A percentile compares a stretch with the other conserved stretches of the same genome.
These are phyloP conservation scores for Sporobolomyces pararoseus DNA, from an alignment of 768 basidiomycete species.

Conservation along the genomic window DNA sequence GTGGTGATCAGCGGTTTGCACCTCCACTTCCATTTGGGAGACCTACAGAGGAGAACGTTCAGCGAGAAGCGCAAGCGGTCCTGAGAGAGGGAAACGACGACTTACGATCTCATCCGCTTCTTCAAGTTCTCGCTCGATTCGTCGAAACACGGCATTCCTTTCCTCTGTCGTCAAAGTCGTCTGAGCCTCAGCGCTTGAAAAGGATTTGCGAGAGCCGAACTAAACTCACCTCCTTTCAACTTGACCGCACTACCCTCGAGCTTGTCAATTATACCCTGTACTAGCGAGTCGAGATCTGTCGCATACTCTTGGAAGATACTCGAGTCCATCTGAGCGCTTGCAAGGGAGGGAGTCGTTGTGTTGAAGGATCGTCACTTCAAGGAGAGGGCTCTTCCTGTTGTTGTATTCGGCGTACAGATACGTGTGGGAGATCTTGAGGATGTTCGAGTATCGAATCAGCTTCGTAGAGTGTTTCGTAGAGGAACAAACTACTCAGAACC, in stretches of 20 bases:
- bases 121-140: slow-evolving; percentile 91
- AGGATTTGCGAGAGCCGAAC: not conserved
- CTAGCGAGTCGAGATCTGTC: slow-evolving; percentile 80
- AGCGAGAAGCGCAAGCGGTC: no score
- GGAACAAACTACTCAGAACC: no score
- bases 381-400: no score
- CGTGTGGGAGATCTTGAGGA: no score
- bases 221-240: slow-evolving; percentile 63
- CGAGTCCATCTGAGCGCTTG: slow-evolving; percentile 44
- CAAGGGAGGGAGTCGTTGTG: not conserved
- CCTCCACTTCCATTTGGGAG: slow-evolving; percentile 98
- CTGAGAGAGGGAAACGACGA: not conserved
- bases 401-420: no score
- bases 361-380: slow-evolving; percentile 1
- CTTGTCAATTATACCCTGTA: slow-evolving; percentile 69
- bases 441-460: no score
- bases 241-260: slow-evolving; percentile 67
- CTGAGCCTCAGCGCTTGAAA: not conserved
- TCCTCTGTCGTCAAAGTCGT: slow-evolving; percentile 58
- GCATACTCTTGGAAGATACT: slow-evolving; percentile 59
- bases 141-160: slow-evolving; percentile 69
- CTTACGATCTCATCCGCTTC: slow-evolving; percentile 87
- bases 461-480: no score
- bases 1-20: slow-evolving; percentile 76
- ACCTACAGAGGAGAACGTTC: no score